phyloP scores from a whole-genome alignment of 2,329 filamentous ascomycete species.

The Aphanocladium album region DNA sequence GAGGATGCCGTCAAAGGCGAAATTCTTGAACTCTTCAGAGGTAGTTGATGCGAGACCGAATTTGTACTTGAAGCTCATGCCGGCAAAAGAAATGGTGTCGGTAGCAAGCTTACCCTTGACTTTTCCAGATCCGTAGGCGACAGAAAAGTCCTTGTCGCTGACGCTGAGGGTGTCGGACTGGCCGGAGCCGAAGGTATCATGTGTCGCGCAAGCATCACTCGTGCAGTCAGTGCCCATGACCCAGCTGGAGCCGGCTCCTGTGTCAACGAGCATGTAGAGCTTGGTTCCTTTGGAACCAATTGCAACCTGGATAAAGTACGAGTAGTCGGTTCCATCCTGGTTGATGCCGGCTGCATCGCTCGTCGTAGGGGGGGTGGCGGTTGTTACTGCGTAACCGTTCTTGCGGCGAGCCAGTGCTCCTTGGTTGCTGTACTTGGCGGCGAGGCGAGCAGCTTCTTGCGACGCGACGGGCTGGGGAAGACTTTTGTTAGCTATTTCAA shows the following conservation, averaged over 20 bases:
- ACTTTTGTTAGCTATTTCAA: not conserved
- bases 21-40: constrained; percentile 68
- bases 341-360: constrained; percentile 50
- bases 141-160: constrained; percentile 51
- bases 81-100: constrained; percentile 64
- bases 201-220: constrained; percentile 59
- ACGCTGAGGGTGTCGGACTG: constrained; percentile 61
- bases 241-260: constrained; percentile 72
- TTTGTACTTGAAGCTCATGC: constrained; percentile 56
- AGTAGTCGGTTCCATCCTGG: constrained; percentile 62
- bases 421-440: constrained; percentile 33
- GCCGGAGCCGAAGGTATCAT: constrained; percentile 62
- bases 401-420: constrained; percentile 22
- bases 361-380: constrained; percentile 40
- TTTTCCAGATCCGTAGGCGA: constrained; percentile 72
- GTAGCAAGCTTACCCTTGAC: constrained; percentile 62
- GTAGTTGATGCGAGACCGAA: constrained; percentile 71
- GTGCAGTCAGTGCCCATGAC: constrained; percentile 69
- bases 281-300: constrained; percentile 51
- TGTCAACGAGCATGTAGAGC: constrained; percentile 60
- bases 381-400: constrained; percentile 44
- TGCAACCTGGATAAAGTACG: constrained; percentile 56
- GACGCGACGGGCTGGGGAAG: constrained; percentile 27
- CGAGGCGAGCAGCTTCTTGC: constrained; percentile 32
- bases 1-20: constrained; percentile 84